A percentile compares a stretch with the other conserved stretches of the same genome.
Evolutionary conservation across 2,329 filamentous ascomycete genomes (phyloP).

Genomic region (Thielaviopsis ethacetica): DNA sequence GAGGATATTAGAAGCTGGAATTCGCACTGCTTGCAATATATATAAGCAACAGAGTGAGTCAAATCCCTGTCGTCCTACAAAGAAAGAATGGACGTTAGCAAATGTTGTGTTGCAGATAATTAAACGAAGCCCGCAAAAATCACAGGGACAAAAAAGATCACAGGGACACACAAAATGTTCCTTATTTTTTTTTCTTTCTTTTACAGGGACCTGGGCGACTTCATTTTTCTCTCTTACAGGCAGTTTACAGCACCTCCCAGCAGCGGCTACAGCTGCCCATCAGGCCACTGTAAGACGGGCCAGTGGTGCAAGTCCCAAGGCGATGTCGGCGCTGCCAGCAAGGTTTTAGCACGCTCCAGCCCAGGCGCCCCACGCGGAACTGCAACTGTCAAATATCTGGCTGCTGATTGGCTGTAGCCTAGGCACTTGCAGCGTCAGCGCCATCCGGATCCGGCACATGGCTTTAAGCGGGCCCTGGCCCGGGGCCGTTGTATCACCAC

Average conservation of each 20-base stretch:
- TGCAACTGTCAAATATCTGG: constrained; percentile 7
- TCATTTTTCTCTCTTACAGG: too few relatives aligned
- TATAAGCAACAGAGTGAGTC: not conserved
- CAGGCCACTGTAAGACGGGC: not conserved
- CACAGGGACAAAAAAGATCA: constrained; percentile 14
- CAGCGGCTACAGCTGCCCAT: not conserved
- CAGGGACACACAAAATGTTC: constrained; percentile 15
- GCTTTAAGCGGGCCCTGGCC: not conserved
- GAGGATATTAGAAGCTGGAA: not conserved
- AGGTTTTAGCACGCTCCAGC: not conserved
- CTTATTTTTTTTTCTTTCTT: not conserved
- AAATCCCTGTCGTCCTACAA: not conserved
- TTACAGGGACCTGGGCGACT: too few relatives aligned
- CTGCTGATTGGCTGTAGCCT: constrained; percentile 3
- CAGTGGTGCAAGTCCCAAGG: not conserved
- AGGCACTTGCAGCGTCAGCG: not conserved
- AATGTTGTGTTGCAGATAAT: not conserved
- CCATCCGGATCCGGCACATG: not conserved
- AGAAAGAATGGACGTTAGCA: too few relatives aligned
- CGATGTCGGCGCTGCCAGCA: constrained; percentile 2
- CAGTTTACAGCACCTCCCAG: too few relatives aligned
- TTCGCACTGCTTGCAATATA: not conserved
- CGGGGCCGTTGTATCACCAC: not conserved
- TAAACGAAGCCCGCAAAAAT: not conserved
- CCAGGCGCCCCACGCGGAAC: not conserved